Base-by-base conservation (phyloP, 1,284 basidiomycete genomes). In the Takashimella koratensis region DNA sequence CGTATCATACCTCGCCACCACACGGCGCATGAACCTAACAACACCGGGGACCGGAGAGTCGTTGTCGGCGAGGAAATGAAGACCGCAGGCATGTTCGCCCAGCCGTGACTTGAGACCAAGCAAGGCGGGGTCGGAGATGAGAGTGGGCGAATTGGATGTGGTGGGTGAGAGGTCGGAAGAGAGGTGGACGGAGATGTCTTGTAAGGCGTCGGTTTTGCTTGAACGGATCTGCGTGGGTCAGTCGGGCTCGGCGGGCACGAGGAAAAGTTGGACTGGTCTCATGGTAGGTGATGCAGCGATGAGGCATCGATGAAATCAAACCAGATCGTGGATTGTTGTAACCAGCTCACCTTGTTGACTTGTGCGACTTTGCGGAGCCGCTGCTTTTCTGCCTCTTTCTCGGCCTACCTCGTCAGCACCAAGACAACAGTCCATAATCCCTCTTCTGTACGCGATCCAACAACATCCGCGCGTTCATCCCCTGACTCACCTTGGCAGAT, bases 151-250 rank as follows among this genome's bases (percentile, higher is more conserved):
- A n/a, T n/a, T n/a, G 1, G 73, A 70, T 0, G 64, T 52, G 1
- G 71, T 63, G 0, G 52, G 23, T 1, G 57, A 48, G n/a, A 75
- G 62, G 43, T 75, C 71, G n/a, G 60, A 45, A 2, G 74, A 68
- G 42, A 76, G 55, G 58, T 73, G 71, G 2, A 74, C 47, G 45
- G 69, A 64, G 40, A 77, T 58, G 44, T 77, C 74, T 2, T 66
- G 63, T 30, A 77, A 59, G 0, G 73, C 65, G 12, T 75, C 75
- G 22, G 65, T 62, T 50, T 75, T 75, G 44, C 67, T 68, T 5
- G 57, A 64, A 3, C 71, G 67, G 0, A 76, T 57, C 70, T 76
- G 49, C 6, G 24, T 30, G 21, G 45, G 41, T 47, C 10, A 39
- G 43, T 20, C n/a, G 6, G 19, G 13, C 12, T 22, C 11, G 5